These are phyloP conservation scores for Lupinus albus DNA, from an alignment of 306 rosid species.

Conservation along the genomic window DNA sequence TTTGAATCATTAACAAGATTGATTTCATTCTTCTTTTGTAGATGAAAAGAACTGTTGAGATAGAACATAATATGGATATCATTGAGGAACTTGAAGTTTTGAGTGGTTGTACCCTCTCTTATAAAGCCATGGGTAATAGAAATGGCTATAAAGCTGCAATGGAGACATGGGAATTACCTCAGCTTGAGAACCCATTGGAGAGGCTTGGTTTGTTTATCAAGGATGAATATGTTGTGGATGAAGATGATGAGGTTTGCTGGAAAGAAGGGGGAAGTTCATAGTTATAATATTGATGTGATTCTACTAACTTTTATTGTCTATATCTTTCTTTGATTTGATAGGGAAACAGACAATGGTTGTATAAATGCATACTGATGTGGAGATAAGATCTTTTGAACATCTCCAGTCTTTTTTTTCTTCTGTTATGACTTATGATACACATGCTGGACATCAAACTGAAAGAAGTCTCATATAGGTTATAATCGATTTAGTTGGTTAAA, in stretches of 20 bases:
- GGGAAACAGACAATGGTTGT: constrained; percentile 38
- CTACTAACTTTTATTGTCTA: constrained; percentile 41
- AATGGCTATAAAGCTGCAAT: constrained; percentile 36
- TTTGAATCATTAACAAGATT: not conserved
- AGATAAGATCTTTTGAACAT: not conserved
- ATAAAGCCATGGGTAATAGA: constrained; percentile 35
- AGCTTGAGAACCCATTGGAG: constrained; percentile 61
- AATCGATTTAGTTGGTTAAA: too few relatives aligned
- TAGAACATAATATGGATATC: constrained; percentile 63
- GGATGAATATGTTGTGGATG: constrained; percentile 57
- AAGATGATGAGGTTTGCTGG: constrained; percentile 58
- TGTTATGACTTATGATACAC: too few relatives aligned
- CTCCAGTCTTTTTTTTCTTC: too few relatives aligned
- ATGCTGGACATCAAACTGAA: too few relatives aligned
- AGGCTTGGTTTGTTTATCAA: constrained; percentile 77
- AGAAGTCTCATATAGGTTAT: too few relatives aligned
- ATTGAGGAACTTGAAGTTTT: constrained; percentile 67
- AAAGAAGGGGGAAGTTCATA: constrained; percentile 74
- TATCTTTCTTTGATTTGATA: constrained; percentile 37
- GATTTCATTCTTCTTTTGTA: constrained; percentile 33
- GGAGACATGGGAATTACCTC: constrained; percentile 42
- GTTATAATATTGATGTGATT: constrained; percentile 28
- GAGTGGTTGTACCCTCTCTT: constrained; percentile 54
- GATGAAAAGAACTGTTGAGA: constrained; percentile 72
- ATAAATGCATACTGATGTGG: constrained; percentile 42